A percentile compares a stretch with the other conserved stretches of the same genome.
Conservation (phyloP, 176 grass and related monocot genomes). For the Paspalum vaginatum region DNA sequence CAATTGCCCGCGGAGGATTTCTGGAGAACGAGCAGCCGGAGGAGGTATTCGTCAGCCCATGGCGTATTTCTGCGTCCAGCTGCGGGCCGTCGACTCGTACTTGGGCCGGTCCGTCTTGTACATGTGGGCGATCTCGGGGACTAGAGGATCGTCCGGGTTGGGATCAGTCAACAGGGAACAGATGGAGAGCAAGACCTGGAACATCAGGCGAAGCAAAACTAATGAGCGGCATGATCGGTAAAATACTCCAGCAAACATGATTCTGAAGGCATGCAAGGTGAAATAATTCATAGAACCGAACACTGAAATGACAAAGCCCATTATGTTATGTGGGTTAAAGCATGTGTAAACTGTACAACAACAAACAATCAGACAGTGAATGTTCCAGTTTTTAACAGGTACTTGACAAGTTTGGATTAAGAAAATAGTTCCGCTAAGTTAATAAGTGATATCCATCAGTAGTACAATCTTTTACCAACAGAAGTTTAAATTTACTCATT, state of each 20-base stretch:
- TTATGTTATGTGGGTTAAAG: no score
- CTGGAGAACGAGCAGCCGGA: conserved; percentile 3
- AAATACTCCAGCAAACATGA: no score
- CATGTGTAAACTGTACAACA: no score
- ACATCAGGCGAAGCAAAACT: background rate
- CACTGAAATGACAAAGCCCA: no score
- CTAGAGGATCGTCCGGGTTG: conserved; percentile 75
- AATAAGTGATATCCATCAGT: background rate
- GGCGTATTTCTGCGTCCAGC: conserved; percentile 77
- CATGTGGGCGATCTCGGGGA: conserved; percentile 77
- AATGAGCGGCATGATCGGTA: no score
- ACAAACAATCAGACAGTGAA: conserved; percentile 15
- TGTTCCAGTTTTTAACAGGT: background rate
- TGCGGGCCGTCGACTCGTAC: conserved; percentile 65
- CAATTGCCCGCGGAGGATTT: conserved; percentile 41
- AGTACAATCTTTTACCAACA: background rate
- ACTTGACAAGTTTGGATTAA: background rate
- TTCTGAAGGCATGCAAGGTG: no score
- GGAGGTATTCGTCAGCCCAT: conserved; percentile 48
- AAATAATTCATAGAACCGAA: no score
- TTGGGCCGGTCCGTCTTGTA: conserved; percentile 67
- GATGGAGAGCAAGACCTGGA: conserved; percentile 72
- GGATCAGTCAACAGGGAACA: conserved; percentile 70
- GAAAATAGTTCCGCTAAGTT: background rate
- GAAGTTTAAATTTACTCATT: background rate